Conservation (phyloP, 2,329 filamentous ascomycete species). For the Penicillium paneum region DNA sequence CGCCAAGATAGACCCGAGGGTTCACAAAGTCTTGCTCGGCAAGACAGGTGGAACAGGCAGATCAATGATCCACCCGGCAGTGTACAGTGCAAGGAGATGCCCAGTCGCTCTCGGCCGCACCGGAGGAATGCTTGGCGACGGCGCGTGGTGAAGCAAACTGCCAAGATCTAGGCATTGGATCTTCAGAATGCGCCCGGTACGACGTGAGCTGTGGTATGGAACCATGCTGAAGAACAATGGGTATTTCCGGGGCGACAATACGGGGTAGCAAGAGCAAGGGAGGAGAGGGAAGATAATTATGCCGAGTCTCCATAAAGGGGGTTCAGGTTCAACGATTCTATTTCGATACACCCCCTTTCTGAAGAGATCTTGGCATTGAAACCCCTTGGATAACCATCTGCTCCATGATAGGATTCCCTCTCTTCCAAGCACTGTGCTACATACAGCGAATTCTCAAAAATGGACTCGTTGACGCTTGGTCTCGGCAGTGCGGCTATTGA, state of each 20-base stretch:
- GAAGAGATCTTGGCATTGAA: conserved; percentile 1
- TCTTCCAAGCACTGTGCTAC: conserved; percentile 4
- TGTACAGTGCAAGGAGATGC: background rate
- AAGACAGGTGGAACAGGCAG: conserved; percentile 1
- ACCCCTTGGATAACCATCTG: background rate
- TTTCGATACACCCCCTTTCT: conserved; percentile 4
- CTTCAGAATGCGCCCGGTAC: conserved; percentile 10
- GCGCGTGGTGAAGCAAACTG: conserved; percentile 4
- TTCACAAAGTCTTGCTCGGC: background rate
- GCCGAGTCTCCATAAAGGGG: conserved; percentile 6
- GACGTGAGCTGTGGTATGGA: background rate
- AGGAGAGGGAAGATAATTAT: background rate
- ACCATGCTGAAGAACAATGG: background rate
- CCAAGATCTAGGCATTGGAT: conserved; percentile 10
- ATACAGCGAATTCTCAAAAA: background rate
- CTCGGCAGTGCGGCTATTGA: background rate
- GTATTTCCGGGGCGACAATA: conserved; percentile 6
- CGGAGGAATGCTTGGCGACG: conserved; percentile 10
- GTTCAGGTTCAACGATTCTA: background rate
- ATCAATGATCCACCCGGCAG: conserved; percentile 10
- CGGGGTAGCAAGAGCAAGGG: conserved; percentile 5
- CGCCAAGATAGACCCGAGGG: background rate
- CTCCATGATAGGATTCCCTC: conserved; percentile 1
- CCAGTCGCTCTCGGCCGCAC: background rate
- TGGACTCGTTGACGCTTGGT: background rate